These are phyloP conservation scores for Dryas alaskensis DNA, from an alignment of 306 rosid genomes.

Conservation along the genomic window DNA sequence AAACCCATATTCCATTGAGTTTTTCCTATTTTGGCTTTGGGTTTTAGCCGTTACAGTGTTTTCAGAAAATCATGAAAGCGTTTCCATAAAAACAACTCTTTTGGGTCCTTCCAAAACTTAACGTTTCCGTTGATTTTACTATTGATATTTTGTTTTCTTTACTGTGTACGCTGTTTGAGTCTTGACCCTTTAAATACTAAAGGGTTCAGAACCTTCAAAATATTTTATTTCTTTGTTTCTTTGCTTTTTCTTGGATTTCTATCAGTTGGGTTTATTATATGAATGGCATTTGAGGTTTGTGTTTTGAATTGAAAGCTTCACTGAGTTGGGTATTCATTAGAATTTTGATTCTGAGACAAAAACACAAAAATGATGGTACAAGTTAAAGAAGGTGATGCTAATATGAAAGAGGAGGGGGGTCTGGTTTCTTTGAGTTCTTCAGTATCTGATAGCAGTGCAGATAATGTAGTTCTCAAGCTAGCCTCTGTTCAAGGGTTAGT, in stretches of 20 bases:
- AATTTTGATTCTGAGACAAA: neutral
- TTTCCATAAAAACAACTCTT: conserved; percentile 9
- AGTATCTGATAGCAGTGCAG: conserved; percentile 3
- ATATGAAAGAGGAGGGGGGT: neutral
- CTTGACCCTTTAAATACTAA: neutral
- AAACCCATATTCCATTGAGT: neutral
- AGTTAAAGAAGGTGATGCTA: conserved; percentile 13
- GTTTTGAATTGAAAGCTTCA: neutral
- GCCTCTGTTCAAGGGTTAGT: conserved; percentile 28
- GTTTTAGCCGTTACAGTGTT: conserved; percentile 24
- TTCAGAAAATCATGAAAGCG: neutral
- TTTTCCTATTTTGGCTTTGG: neutral
- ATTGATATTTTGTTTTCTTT: neutral
- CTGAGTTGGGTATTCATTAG: neutral
- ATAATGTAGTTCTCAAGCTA: conserved; percentile 15
- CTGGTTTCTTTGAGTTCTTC: conserved; percentile 17
- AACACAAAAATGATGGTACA: conserved; percentile 23
- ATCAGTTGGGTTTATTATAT: neutral
- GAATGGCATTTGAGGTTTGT: neutral
- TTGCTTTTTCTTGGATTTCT: neutral
- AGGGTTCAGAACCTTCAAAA: neutral
- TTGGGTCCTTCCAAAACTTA: conserved; percentile 11
- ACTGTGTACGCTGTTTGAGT: neutral
- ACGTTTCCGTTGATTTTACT: conserved; percentile 26
- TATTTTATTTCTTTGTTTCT: neutral